Evolutionary conservation across 2,329 filamentous ascomycete genomes (phyloP).

Genomic region (Pseudopyricularia cyperi): DNA sequence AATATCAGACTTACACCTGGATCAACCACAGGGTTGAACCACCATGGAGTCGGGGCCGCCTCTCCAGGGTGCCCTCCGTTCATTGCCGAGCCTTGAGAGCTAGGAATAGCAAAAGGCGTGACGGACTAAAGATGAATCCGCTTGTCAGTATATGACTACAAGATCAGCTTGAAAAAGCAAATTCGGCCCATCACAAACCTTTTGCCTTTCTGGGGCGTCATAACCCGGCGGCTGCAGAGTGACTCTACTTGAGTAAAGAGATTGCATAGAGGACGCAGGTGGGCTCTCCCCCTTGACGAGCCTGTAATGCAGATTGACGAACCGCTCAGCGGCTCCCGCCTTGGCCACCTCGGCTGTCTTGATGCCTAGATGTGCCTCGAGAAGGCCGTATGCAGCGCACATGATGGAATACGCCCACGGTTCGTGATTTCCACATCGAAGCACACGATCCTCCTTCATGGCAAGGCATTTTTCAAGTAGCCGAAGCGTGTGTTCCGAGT

Average conservation of each 20-base stretch:
- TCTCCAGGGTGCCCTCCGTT: slow-evolving; percentile 5
- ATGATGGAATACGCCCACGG: slow-evolving; percentile 53
- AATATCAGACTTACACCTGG: slow-evolving; percentile 6
- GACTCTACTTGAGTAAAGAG: not conserved
- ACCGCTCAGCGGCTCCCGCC: slow-evolving; percentile 44
- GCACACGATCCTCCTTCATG: slow-evolving; percentile 47
- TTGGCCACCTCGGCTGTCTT: slow-evolving; percentile 45
- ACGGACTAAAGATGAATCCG: slow-evolving; percentile 4
- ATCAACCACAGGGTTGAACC: slow-evolving; percentile 10
- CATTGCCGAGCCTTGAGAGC: slow-evolving; percentile 5
- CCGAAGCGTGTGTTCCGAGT: slow-evolving; percentile 44
- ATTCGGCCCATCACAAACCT: slow-evolving; percentile 1
- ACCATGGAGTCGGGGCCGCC: slow-evolving; percentile 12
- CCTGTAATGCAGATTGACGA: slow-evolving; percentile 45
- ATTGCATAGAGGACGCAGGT: slow-evolving; percentile 3
- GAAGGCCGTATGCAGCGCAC: slow-evolving; percentile 44
- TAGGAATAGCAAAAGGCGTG: slow-evolving; percentile 6
- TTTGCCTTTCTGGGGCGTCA: slow-evolving; percentile 12
- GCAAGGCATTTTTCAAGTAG: slow-evolving; percentile 47
- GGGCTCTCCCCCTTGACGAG: slow-evolving; percentile 15
- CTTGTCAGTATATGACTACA: not conserved
- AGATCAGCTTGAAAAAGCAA: too few relatives aligned
- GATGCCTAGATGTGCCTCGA: slow-evolving; percentile 44
- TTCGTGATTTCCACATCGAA: slow-evolving; percentile 51
- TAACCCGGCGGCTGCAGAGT: slow-evolving; percentile 2